phyloP scores from a whole-genome alignment of 768 basidiomycete species.

The Pleurotus platypus region DNA sequence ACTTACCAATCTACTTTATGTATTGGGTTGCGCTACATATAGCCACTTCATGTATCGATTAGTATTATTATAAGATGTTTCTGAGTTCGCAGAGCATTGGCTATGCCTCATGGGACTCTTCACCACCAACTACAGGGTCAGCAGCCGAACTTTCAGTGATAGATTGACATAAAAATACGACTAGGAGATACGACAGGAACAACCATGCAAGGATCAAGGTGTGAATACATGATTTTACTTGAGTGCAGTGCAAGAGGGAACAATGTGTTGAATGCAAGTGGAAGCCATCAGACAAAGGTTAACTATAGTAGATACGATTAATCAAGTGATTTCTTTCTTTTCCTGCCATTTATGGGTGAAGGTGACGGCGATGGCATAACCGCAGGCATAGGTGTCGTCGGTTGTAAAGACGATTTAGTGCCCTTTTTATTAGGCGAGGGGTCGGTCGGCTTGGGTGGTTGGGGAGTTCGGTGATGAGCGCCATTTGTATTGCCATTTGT shows the following conservation, averaged over 20 bases:
- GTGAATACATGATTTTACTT: constrained; percentile 6
- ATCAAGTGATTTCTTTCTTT: constrained; percentile 49
- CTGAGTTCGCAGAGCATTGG: not conserved
- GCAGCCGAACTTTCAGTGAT: not conserved
- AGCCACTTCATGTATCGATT: constrained; percentile 5
- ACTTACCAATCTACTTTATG: not conserved
- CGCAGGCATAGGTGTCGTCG: constrained; percentile 2
- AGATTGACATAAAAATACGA: not conserved
- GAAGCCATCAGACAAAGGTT: not conserved
- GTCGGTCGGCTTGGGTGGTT: not conserved
- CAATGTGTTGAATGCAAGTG: not conserved
- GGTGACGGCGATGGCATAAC: constrained; percentile 15
- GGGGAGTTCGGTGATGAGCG: constrained; percentile 2
- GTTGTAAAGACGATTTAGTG: constrained; percentile 4
- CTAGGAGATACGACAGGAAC: not conserved
- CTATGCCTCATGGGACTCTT: too few relatives aligned
- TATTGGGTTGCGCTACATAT: not conserved
- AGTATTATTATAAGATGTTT: not conserved
- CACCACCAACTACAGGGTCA: too few relatives aligned
- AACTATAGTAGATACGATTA: constrained; percentile 14
- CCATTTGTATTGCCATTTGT: constrained; percentile 4
- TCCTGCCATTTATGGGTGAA: constrained; percentile 39
- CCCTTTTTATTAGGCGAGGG: not conserved
- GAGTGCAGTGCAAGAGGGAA: not conserved
- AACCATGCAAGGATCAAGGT: not conserved